A percentile compares a stretch with the other conserved stretches of the same genome.
phyloP scores from a whole-genome alignment of 1,139 yeast species.

The Yamadazyma atlantica region DNA sequence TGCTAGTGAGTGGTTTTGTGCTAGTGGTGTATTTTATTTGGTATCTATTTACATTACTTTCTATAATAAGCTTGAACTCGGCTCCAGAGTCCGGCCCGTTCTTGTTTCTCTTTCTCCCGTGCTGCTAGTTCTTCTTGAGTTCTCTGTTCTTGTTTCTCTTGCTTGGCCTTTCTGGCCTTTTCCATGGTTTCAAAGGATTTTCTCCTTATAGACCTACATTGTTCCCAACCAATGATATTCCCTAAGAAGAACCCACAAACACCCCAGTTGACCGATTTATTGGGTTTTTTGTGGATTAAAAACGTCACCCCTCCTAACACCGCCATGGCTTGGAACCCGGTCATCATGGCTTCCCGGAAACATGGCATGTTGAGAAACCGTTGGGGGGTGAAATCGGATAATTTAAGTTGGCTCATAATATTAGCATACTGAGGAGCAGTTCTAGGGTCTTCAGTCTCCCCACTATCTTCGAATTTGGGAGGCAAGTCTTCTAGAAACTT shows the following conservation, averaged over 20 bases:
- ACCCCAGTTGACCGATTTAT: constrained; percentile 76
- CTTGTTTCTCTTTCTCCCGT: constrained; percentile 24
- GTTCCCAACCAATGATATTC: constrained; percentile 88
- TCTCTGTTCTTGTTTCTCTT: constrained; percentile 32
- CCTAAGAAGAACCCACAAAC: constrained; percentile 80
- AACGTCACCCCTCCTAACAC: constrained; percentile 75
- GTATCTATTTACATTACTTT: constrained; percentile 7
- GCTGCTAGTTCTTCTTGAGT: constrained; percentile 20
- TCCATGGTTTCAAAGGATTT: constrained; percentile 62
- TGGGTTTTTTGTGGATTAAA: constrained; percentile 61
- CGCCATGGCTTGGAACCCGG: constrained; percentile 84
- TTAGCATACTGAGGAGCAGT: constrained; percentile 25
- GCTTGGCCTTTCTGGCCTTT: constrained; percentile 55
- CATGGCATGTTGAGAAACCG: constrained; percentile 74
- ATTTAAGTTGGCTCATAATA: constrained; percentile 29
- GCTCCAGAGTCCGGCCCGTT: constrained; percentile 29
- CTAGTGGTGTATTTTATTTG: too few species aligned
- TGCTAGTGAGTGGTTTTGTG: too few species aligned
- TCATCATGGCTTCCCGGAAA: constrained; percentile 82
- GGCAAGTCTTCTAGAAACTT: constrained; percentile 37
- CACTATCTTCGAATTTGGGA: constrained; percentile 46
- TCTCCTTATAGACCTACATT: constrained; percentile 73
- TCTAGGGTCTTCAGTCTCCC: constrained; percentile 16
- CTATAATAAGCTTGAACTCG: constrained; percentile 18
- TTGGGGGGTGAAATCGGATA: constrained; percentile 56